Evolutionary conservation across 768 basidiomycete species (phyloP).

Genomic region (Hericium erinaceus): DNA sequence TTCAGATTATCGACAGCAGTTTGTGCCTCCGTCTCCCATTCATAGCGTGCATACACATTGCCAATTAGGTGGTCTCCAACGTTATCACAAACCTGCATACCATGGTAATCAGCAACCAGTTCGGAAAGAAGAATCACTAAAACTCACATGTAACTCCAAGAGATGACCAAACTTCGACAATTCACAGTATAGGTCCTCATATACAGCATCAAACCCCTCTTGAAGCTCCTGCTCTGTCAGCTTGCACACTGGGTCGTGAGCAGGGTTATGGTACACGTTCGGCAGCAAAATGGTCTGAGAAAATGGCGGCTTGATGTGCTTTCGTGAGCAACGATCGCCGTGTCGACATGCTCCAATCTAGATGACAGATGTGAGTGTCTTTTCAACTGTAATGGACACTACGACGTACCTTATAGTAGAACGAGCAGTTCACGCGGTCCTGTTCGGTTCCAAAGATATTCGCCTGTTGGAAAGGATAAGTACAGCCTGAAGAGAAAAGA

Average conservation of each 20-base stretch:
- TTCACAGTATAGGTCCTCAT: constrained; percentile 93
- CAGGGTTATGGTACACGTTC: constrained; percentile 98
- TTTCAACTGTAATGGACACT: background rate
- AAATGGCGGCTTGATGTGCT: constrained; percentile 96
- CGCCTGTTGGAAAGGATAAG: constrained; percentile 38
- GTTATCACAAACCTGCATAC: constrained; percentile 83
- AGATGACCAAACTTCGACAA: constrained; percentile 92
- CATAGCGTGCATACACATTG: constrained; percentile 95
- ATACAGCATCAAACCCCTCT: constrained; percentile 89
- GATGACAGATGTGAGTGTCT: background rate
- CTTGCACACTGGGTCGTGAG: constrained; percentile 85
- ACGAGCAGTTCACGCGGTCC: constrained; percentile 96
- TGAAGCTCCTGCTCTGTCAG: constrained; percentile 81
- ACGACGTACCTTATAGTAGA: constrained; percentile 83
- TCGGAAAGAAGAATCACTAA: background rate
- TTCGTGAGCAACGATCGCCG: constrained; percentile 95
- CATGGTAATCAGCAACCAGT: background rate
- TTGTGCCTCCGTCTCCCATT: constrained; percentile 98
- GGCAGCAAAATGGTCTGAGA: constrained; percentile 94
- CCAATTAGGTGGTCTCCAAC: constrained; percentile 98
- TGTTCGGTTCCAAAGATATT: constrained; percentile 95
- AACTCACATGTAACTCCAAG: constrained; percentile 83
- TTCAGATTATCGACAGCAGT: constrained; percentile 88
- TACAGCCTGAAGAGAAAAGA: background rate
- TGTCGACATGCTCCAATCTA: constrained; percentile 98